Evolutionary conservation across 1,139 yeast genomes (phyloP).

Genomic region (Saccharomyces uvarum): DNA sequence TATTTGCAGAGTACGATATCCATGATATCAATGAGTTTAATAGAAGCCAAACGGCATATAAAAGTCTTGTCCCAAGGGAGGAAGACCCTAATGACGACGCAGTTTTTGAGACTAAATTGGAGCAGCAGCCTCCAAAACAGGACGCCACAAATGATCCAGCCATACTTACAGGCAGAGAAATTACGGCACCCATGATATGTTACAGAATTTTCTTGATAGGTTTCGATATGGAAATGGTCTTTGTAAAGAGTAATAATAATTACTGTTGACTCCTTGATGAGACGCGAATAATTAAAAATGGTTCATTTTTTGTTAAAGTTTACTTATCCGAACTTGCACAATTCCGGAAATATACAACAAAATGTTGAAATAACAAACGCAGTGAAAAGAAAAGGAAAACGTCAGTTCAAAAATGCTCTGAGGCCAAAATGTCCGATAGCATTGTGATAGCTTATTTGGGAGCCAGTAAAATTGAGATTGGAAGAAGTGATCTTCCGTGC

Average conservation of each 20-base stretch:
- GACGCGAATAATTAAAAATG: not conserved
- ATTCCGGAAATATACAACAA: not conserved
- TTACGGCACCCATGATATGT: constrained; percentile 65
- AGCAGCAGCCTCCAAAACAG: constrained; percentile 78
- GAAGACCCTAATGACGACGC: constrained; percentile 51
- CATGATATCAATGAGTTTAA: constrained; percentile 80
- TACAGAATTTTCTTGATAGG: not conserved
- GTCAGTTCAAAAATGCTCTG: not conserved
- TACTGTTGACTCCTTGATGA: not conserved
- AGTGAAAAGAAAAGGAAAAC: not conserved
- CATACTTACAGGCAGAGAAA: constrained; percentile 58
- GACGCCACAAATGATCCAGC: constrained; percentile 68
- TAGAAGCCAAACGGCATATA: constrained; percentile 74
- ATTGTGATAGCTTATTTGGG: not conserved
- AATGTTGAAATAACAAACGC: not conserved
- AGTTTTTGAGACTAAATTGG: constrained; percentile 56
- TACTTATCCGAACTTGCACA: not conserved
- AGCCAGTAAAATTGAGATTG: not conserved
- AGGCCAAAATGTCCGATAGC: not conserved
- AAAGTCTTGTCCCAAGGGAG: constrained; percentile 68
- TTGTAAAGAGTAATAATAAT: not conserved
- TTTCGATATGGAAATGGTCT: not conserved
- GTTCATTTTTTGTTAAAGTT: not conserved
- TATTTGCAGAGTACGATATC: constrained; percentile 74
- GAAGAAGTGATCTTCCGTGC: not conserved